Conservation (phyloP, 2,329 filamentous ascomycete species). For the Sphaerostilbella broomeana region DNA sequence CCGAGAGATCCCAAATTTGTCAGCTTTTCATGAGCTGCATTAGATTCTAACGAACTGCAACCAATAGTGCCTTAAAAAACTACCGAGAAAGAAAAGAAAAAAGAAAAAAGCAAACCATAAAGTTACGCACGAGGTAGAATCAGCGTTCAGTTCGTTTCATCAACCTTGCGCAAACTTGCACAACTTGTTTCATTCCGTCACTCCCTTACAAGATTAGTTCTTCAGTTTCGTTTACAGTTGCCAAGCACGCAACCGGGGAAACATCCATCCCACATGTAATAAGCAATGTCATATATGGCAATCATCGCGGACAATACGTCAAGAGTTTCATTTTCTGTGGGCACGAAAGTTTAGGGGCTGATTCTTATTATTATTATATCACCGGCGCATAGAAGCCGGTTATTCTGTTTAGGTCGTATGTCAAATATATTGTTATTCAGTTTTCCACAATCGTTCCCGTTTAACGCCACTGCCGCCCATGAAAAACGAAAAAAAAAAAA, state of each 20-base stretch:
- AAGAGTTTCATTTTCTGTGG: background rate
- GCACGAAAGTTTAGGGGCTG: slow-evolving; percentile 6
- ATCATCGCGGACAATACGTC: background rate
- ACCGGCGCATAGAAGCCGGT: slow-evolving; percentile 3
- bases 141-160: no score
- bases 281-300: background rate
- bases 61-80: background rate
- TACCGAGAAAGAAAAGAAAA: background rate
- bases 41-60: background rate
- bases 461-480: slow-evolving; percentile 6
- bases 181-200: no score
- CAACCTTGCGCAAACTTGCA: no score
- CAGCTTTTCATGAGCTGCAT: slow-evolving; percentile 54
- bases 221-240: no score
- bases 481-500: background rate
- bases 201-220: no score
- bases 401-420: slow-evolving; percentile 2
- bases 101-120: background rate
- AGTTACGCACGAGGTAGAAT: no score
- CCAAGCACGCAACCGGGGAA: no score
- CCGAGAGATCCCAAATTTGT: slow-evolving; percentile 94
- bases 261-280: background rate
- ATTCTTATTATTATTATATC: slow-evolving; percentile 12
- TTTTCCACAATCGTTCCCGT: slow-evolving; percentile 4
- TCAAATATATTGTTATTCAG: slow-evolving; percentile 5